Conservation (phyloP, 345 rosid genomes). For the Iberis pinnata region DNA sequence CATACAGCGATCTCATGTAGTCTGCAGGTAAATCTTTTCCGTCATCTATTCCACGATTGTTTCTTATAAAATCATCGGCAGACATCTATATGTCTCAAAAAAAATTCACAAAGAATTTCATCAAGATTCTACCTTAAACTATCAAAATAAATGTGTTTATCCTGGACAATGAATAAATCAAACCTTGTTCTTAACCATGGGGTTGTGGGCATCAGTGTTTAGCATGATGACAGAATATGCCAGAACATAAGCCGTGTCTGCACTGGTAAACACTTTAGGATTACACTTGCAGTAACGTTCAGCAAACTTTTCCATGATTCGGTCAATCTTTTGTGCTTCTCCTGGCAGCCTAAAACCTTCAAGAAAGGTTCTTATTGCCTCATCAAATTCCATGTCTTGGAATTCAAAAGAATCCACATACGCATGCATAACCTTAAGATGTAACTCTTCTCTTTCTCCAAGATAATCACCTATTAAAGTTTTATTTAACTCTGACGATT, state of each 20-base stretch:
- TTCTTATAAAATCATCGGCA: constrained; percentile 56
- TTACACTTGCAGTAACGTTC: constrained; percentile 86
- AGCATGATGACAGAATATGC: constrained; percentile 93
- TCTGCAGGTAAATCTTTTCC: constrained; percentile 82
- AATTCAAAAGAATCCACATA: constrained; percentile 82
- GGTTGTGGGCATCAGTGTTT: constrained; percentile 90
- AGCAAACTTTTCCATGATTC: constrained; percentile 89
- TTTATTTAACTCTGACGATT: constrained; percentile 57
- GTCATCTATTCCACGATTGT: constrained; percentile 82
- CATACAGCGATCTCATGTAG: constrained; percentile 58
- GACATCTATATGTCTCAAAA: constrained; percentile 32
- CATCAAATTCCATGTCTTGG: constrained; percentile 69
- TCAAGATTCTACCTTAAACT: constrained; percentile 24
- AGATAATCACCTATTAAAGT: constrained; percentile 78
- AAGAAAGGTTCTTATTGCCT: constrained; percentile 74
- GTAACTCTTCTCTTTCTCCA: constrained; percentile 81
- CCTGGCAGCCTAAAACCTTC: constrained; percentile 83
- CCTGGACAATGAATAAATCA: constrained; percentile 10
- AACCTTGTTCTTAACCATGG: constrained; percentile 87
- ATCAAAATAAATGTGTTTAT: constrained; percentile 7
- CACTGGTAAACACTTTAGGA: constrained; percentile 74
- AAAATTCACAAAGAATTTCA: constrained; percentile 18
- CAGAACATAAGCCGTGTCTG: constrained; percentile 88
- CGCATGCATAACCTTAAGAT: constrained; percentile 83
- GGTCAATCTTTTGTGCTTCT: constrained; percentile 92